Evolutionary conservation across 1,139 yeast species (phyloP).

Genomic region (Saccharomycopsis hybrid): DNA sequence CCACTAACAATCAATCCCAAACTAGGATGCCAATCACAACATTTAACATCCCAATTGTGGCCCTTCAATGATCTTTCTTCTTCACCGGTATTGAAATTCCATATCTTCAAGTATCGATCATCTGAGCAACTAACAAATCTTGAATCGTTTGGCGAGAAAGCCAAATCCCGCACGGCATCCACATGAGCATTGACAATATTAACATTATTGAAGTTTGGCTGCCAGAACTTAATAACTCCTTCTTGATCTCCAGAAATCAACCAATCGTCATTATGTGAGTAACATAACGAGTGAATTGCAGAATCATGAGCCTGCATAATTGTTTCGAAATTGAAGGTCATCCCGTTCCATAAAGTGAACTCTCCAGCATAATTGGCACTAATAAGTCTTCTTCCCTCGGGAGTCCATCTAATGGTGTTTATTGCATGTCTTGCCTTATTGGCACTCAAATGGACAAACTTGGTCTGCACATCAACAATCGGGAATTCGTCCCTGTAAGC

Average conservation of each 20-base stretch:
- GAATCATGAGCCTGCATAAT: constrained; percentile 98
- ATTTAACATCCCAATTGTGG: constrained; percentile 98
- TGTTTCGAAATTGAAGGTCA: constrained; percentile 91
- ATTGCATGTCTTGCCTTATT: constrained; percentile 91
- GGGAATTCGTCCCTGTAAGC: constrained; percentile 49
- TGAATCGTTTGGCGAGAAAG: constrained; percentile 85
- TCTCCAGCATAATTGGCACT: constrained; percentile 95
- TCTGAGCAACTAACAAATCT: constrained; percentile 91
- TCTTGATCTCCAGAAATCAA: constrained; percentile 88
- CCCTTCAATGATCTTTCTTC: constrained; percentile 81
- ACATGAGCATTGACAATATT: constrained; percentile 67
- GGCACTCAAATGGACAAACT: constrained; percentile 84
- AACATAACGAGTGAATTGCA: constrained; percentile 75
- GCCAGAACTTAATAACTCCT: constrained; percentile 93
- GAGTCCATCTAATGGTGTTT: constrained; percentile 91
- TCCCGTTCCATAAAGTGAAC: constrained; percentile 94
- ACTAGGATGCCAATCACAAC: constrained; percentile 94
- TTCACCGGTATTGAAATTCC: constrained; percentile 89
- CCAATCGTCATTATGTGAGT: constrained; percentile 94
- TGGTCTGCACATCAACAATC: constrained; percentile 58
- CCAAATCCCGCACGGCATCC: constrained; percentile 80
- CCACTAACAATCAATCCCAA: constrained; percentile 82
- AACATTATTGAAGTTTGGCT: constrained; percentile 94
- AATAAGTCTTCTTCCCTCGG: constrained; percentile 85
- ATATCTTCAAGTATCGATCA: constrained; percentile 80